Evolutionary conservation across 1,139 yeast genomes (phyloP), one percentile per base, ranked within the genome.

Genomic region (Blastobotrys raffinosifermentans): DNA sequence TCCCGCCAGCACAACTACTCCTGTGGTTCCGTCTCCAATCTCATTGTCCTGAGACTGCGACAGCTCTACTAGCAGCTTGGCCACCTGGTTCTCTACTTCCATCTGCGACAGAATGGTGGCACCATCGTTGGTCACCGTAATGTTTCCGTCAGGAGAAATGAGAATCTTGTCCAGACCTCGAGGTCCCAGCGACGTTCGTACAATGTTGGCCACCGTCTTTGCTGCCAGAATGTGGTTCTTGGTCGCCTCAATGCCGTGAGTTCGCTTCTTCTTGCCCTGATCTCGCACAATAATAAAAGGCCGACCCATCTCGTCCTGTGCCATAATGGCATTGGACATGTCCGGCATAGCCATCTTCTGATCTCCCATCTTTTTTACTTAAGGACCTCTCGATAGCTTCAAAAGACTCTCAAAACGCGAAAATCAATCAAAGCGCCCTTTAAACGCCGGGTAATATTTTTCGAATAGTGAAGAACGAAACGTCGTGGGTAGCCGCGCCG

Each of bases 21-120:
- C 98, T 3, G 99, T 93, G 29, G 99, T 93, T 57, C 99, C 99
- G 60, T 93, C 99, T 40, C 99, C 99, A 55, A 93, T 87, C 66
- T 93, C 98, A 57, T 91, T 96, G 62, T 93, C 99, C 67, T 93
- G 99, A 17, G 96, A 85, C 61, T 77, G 83, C 23, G 96, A 85
- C 51, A 93, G 73, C 66, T 93, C 96, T 27, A 91, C 99, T 57
- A 93, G 69, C 47, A 93, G 71, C 64, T 91, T 91, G 49, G 98
- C 99, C 55, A 93, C 89, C 65, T 91, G 95, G 61, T 84, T 87
- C 52, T 87, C 96, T 48, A 93, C 72, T 60, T 91, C 95, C 97
- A 93, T 91, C 61, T 87, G 95, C 9, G 94, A 73, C 50, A 93
- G 70, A 56, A 93, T 91, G 8, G 98, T 93, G 38, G 98, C 98